Evolutionary conservation across 2,329 filamentous ascomycete genomes (phyloP), one percentile per base, ranked within the genome.

Genomic region (Xylariaceae sp.): DNA sequence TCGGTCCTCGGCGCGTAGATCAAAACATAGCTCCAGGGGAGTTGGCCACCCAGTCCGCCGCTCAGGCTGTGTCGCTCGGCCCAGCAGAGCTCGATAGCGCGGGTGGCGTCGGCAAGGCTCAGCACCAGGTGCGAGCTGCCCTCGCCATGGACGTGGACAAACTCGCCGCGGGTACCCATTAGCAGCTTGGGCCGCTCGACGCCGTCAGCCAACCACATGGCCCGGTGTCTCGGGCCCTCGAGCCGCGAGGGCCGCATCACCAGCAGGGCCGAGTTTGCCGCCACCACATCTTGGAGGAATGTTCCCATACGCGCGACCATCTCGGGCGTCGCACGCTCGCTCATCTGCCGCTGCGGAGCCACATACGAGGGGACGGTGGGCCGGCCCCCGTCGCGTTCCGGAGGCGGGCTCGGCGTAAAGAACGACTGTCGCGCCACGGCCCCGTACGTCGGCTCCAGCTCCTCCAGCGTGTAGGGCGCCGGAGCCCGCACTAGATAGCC

Each of bases 1-100:
- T 55, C 54, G 13, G 60, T 46, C 15, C 61, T 48, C 16, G 60
- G 61, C 15, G 59, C 60, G 29, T 64, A 65, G 1, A 65, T 31
- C 37, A 65, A 36, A 25, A 63, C 43, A 35, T 57, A 65, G 3
- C 47, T 45, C 43, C 51, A 52, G 6, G 59, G 57, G 18, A 59
- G 8, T 2, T 44, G 25, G 2, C 23, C 14, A 0, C 38, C 25
- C 5, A 5, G n/a, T 2, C 42, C 44, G 8, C 57, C 57, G 19
- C 52, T 52, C 33, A 64, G 52, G 15, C 44, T 45, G 36, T 64
- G 62, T 4, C 61, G 49, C 45, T 63, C 53, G 5, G 51, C 59
- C 61, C 62, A 65, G 0, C 59, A 57, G 25, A 42, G 47, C 13
- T 40, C 45, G 25, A 62, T 53, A 1, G 52, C 54, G 26, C 42